Evolutionary conservation across 2,329 filamentous ascomycete genomes (phyloP).

Genomic region (Rasamsonia emersonii): DNA sequence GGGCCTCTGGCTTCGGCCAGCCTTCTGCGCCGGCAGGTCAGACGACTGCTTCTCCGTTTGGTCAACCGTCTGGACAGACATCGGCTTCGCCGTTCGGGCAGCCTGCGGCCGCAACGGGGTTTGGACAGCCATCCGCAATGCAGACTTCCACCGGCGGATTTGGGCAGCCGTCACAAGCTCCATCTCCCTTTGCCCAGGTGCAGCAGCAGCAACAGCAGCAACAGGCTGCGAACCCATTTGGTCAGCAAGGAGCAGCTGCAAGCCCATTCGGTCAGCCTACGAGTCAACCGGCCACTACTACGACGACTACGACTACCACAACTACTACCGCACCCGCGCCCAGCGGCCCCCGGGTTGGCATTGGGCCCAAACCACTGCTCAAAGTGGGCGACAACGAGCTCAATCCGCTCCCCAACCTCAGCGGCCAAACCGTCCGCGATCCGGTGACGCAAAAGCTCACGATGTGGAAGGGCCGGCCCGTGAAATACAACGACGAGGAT

Average conservation of each 20-base stretch:
- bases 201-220: no score
- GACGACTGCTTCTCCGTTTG: slow-evolving; percentile 18
- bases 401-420: slow-evolving; percentile 27
- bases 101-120: slow-evolving; percentile 20
- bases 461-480: slow-evolving; percentile 56
- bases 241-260: slow-evolving; percentile 17
- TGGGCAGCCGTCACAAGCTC: slow-evolving; percentile 23
- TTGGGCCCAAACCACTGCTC: slow-evolving; percentile 20
- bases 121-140: slow-evolving; percentile 18
- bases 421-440: slow-evolving; percentile 28
- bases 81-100: slow-evolving; percentile 20
- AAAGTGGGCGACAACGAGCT: slow-evolving; percentile 21
- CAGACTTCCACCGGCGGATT: slow-evolving; percentile 18
- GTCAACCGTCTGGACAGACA: slow-evolving; percentile 12
- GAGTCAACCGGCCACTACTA: slow-evolving; percentile 18
- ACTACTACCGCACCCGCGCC: slow-evolving; percentile 9
- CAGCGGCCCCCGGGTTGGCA: no score
- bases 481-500: slow-evolving; percentile 47
- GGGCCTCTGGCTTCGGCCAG: slow-evolving; percentile 21
- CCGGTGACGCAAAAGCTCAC: slow-evolving; percentile 35
- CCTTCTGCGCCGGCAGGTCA: slow-evolving; percentile 14
- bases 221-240: slow-evolving; percentile 28
- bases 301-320: slow-evolving; percentile 11
- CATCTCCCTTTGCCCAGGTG: slow-evolving; percentile 21
- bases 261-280: slow-evolving; percentile 10